Conservation (phyloP, 306 rosid species). For the Cucurbita pepo region DNA sequence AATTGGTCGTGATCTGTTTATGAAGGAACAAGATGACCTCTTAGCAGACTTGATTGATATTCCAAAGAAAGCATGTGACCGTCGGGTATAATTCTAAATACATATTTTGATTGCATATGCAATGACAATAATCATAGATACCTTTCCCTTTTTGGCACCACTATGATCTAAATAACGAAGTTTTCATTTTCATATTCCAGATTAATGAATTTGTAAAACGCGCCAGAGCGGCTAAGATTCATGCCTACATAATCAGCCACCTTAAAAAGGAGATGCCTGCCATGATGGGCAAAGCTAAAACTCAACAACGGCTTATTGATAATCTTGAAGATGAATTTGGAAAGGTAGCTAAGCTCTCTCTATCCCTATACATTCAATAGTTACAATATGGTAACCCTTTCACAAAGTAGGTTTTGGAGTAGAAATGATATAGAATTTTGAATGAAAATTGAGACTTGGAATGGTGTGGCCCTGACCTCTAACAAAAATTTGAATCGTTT, state of each 20-base stretch:
- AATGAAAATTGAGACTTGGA: neutral
- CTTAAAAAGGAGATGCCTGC: constrained; percentile 43
- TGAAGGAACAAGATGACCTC: constrained; percentile 73
- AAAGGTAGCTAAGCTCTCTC: constrained; percentile 10
- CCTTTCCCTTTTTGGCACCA: neutral
- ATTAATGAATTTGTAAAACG: constrained; percentile 41
- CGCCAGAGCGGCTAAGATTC: constrained; percentile 33
- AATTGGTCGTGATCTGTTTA: constrained; percentile 57
- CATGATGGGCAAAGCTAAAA: constrained; percentile 33
- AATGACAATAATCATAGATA: neutral
- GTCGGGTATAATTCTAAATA: constrained; percentile 30
- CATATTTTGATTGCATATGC: neutral
- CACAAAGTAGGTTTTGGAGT: too few species aligned
- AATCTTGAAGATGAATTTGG: constrained; percentile 38
- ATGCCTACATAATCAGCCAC: constrained; percentile 38
- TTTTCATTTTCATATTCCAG: constrained; percentile 6
- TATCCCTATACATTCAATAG: too few species aligned
- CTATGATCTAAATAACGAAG: neutral
- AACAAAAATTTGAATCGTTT: too few species aligned
- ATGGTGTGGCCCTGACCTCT: too few species aligned
- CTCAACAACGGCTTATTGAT: constrained; percentile 34
- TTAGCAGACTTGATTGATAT: constrained; percentile 65
- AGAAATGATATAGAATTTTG: too few species aligned
- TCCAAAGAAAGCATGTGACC: constrained; percentile 88
- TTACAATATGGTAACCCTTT: too few species aligned